phyloP scores from a whole-genome alignment of 768 basidiomycete genomes.

The Leccinum arenicola region DNA sequence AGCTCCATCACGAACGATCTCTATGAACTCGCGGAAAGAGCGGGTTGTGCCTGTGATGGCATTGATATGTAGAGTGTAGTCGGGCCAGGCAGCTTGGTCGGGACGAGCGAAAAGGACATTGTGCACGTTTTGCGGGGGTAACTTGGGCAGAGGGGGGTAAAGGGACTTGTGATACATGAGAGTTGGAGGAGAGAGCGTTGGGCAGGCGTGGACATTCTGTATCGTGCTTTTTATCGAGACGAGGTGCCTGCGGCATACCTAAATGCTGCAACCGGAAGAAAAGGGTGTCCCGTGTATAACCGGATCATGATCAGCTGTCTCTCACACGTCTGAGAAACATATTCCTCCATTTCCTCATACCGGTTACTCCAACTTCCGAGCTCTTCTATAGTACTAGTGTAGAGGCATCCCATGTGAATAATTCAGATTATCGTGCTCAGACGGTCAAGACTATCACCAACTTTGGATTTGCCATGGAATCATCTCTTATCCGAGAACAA shows the following conservation, averaged over 20 bases:
- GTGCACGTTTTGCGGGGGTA: conserved; percentile 53
- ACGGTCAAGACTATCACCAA: not conserved
- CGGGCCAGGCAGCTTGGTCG: conserved; percentile 52
- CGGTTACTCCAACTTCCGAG: not conserved
- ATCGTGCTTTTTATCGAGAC: conserved; percentile 5
- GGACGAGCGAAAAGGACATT: conserved; percentile 52
- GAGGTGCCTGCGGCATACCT: not conserved
- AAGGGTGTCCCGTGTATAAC: not conserved
- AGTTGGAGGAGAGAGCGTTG: not conserved
- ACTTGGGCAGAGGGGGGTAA: conserved; percentile 49
- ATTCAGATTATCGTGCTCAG: not conserved
- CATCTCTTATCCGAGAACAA: not conserved
- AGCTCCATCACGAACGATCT: conserved; percentile 50
- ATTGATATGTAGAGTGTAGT: conserved; percentile 58
- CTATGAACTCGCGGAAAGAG: conserved; percentile 47
- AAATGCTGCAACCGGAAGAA: conserved; percentile 1
- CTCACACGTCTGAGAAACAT: not conserved
- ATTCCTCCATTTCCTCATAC: not conserved
- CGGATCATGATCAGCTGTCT: not conserved
- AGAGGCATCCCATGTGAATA: not conserved
- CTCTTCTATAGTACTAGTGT: not conserved
- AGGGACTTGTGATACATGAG: conserved; percentile 57
- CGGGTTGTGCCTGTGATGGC: conserved; percentile 46
- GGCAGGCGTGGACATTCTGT: not conserved
- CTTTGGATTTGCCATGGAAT: too few relatives aligned